These are phyloP conservation scores for Luzula sylvatica DNA, from an alignment of 176 grass and related monocot genomes.

Conservation along the genomic window DNA sequence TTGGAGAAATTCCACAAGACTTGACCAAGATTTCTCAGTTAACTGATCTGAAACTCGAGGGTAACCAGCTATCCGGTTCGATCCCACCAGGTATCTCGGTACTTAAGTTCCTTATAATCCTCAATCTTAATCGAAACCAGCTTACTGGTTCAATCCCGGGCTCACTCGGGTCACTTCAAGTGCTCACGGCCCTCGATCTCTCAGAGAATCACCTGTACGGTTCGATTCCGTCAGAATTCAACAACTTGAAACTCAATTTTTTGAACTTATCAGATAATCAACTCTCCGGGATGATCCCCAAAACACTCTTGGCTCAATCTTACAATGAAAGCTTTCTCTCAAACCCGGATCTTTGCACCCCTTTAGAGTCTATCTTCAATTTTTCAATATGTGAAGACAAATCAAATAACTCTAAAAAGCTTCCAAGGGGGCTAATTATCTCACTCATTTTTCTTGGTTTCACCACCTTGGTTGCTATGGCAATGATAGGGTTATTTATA, in stretches of 20 bases:
- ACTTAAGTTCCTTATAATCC: neutral
- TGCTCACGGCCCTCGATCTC: conserved; percentile 42
- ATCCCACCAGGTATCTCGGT: conserved; percentile 19
- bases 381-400: conserved; percentile 1
- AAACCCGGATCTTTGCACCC: conserved; percentile 44
- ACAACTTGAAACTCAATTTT: neutral
- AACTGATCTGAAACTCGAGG: neutral
- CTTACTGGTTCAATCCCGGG: conserved; percentile 33
- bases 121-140: conserved; percentile 48
- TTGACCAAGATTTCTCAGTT: neutral
- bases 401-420: neutral
- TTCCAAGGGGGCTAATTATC: neutral
- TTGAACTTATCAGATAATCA: conserved; percentile 54
- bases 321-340: conserved; percentile 37
- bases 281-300: conserved; percentile 45
- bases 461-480: neutral
- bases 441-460: conserved; percentile 16
- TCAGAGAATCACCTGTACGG: conserved; percentile 34
- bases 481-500: conserved; percentile 17
- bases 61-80: conserved; percentile 21
- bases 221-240: conserved; percentile 29
- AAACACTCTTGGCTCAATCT: conserved; percentile 15
- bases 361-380: neutral
- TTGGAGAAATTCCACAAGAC: conserved; percentile 29
- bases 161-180: conserved; percentile 14